Conservation (phyloP, 352 stramenopile genomes). For the Globisporangium cylindrosporum region DNA sequence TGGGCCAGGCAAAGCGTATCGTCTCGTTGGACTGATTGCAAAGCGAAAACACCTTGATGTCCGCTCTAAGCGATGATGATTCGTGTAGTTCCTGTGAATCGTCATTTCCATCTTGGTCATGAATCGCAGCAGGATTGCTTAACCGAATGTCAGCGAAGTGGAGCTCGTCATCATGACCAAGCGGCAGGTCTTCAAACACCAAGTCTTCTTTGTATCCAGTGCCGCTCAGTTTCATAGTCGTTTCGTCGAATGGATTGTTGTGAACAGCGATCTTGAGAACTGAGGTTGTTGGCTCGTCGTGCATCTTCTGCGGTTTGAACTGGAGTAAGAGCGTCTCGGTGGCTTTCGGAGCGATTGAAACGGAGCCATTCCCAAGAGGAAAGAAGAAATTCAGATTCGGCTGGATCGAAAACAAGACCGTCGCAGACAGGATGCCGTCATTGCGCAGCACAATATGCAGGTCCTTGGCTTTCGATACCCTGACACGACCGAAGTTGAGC, state of each 20-base stretch:
- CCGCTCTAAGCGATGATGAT: conserved; percentile 3
- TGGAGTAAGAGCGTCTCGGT: conserved; percentile 63
- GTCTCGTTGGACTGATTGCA: conserved; percentile 58
- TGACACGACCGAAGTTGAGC: conserved; percentile 82
- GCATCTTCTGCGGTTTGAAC: conserved; percentile 81
- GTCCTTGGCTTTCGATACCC: conserved; percentile 68
- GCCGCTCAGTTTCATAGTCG: conserved; percentile 64
- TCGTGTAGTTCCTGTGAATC: conserved; percentile 4
- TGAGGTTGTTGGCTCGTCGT: conserved; percentile 51
- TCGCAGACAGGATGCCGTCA: conserved; percentile 90
- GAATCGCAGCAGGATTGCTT: neutral
- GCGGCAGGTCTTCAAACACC: conserved; percentile 84
- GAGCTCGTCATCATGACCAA: conserved; percentile 70
- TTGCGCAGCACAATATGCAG: conserved; percentile 81
- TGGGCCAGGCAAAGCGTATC: conserved; percentile 75
- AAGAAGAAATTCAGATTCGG: conserved; percentile 77
- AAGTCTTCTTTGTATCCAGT: conserved; percentile 83
- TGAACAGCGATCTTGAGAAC: conserved; percentile 86
- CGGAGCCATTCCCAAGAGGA: conserved; percentile 64
- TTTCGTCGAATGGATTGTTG: conserved; percentile 91
- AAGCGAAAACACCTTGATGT: conserved; percentile 76
- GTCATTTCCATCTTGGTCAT: neutral
- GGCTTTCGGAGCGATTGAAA: conserved; percentile 65
- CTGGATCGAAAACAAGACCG: conserved; percentile 88
- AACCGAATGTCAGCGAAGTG: conserved; percentile 88